Percentiles rank a stretch among this genome's conserved stretches.
These are phyloP conservation scores for Leucosporidium yakuticum DNA, from an alignment of 768 basidiomycete species.

Conservation along the genomic window DNA sequence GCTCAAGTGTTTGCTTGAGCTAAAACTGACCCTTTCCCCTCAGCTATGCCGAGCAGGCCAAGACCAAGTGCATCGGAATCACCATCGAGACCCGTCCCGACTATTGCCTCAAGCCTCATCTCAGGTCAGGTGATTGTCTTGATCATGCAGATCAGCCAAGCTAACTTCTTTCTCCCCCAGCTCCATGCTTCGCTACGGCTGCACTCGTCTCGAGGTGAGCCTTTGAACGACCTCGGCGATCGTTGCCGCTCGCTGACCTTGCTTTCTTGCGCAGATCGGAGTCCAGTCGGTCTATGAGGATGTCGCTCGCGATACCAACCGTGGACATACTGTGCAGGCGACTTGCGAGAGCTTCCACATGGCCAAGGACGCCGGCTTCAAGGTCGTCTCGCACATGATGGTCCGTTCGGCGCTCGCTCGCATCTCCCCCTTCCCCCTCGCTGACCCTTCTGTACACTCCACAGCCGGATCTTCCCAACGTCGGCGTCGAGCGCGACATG, in stretches of 20 bases:
- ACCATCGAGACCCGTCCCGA: constrained; percentile 98
- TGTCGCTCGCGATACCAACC: constrained; percentile 96
- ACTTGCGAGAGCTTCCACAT: constrained; percentile 96
- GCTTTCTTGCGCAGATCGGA: constrained; percentile 55
- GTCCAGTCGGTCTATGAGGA: constrained; percentile 99
- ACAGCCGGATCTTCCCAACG: constrained; percentile 89
- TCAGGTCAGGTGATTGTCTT: constrained; percentile 54
- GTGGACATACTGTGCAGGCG: constrained; percentile 95
- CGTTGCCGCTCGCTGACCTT: not conserved
- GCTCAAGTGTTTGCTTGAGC: not conserved
- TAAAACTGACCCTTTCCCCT: not conserved
- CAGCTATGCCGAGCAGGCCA: constrained; percentile 91
- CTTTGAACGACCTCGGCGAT: not conserved
- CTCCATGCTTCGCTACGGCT: constrained; percentile 86
- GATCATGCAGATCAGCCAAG: not conserved
- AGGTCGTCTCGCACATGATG: constrained; percentile 99
- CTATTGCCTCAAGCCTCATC: constrained; percentile 92
- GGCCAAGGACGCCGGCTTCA: constrained; percentile 98
- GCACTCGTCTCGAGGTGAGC: constrained; percentile 76
- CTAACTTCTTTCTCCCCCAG: not conserved
- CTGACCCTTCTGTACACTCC: not conserved
- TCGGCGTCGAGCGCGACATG: constrained; percentile 92
- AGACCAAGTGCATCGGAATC: constrained; percentile 97
- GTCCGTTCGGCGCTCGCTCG: constrained; percentile 11
- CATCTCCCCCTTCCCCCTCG: not conserved